phyloP scores from a whole-genome alignment of 164 flowering plant genomes.

The Stephania japonica region DNA sequence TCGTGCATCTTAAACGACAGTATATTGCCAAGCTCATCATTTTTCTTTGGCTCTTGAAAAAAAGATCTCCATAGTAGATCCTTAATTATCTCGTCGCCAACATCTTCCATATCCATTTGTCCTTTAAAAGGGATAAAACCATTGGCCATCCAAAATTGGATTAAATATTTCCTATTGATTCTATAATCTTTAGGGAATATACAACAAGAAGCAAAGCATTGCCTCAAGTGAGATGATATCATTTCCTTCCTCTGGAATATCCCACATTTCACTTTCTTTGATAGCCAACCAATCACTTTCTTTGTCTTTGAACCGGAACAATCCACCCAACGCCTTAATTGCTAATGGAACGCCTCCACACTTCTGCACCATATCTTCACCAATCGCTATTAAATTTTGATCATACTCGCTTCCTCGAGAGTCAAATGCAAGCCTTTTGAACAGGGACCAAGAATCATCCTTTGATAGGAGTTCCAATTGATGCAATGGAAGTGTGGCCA shows the following conservation, averaged over 20 bases:
- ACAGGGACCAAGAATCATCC: constrained; percentile 3
- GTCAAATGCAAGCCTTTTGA: background rate
- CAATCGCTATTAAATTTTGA: background rate
- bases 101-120: too few relatives aligned
- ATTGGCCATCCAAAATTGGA: background rate
- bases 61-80: constrained; percentile 2
- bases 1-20: constrained; percentile 1
- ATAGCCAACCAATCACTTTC: constrained; percentile 10
- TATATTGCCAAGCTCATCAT: constrained; percentile 1
- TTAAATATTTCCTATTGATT: background rate
- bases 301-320: constrained; percentile 4
- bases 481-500: background rate
- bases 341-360: constrained; percentile 19
- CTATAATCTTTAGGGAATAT: constrained; percentile 16
- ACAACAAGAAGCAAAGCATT: constrained; percentile 20
- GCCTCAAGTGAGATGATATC: constrained; percentile 10
- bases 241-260: background rate
- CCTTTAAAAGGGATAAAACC: background rate
- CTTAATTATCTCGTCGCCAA: background rate
- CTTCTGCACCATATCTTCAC: background rate
- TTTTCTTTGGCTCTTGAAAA: background rate
- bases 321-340: constrained; percentile 10
- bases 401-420: background rate
- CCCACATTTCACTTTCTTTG: constrained; percentile 15
- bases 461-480: background rate